Conservation (phyloP, 148 eudicot genomes). For the Bassia scoparia region DNA sequence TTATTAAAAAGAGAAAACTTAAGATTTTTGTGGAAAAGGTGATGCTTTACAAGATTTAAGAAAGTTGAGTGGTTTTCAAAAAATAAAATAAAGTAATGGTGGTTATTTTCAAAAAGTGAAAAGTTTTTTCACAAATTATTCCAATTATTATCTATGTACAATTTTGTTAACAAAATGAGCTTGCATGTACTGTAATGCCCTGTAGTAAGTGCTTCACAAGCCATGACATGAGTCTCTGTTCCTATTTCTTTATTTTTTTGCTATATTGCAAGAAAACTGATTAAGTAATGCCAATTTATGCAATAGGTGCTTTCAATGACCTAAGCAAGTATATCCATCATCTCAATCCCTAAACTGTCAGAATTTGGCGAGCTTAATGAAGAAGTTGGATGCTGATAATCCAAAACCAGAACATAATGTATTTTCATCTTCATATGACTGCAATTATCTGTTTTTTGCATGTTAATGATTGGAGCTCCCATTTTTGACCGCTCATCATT, state of each 20-base stretch:
- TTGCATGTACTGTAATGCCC: too few species aligned
- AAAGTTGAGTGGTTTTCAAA: too few species aligned
- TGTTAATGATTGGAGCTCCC: slow-evolving; percentile 3
- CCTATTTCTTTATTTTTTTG: slow-evolving; percentile 2
- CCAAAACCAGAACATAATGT: slow-evolving; percentile 23
- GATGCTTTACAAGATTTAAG: too few species aligned
- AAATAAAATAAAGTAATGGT: too few species aligned
- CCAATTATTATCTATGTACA: too few species aligned
- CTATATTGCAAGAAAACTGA: slow-evolving; percentile 3
- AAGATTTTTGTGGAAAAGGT: too few species aligned
- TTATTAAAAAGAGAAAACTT: too few species aligned
- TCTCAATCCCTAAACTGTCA: slow-evolving; percentile 22
- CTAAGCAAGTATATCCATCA: slow-evolving; percentile 20
- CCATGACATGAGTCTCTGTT: not conserved
- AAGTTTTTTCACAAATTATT: too few species aligned
- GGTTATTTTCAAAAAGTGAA: too few species aligned
- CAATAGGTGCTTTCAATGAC: slow-evolving; percentile 32
- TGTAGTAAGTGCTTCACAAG: not conserved
- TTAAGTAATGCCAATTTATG: slow-evolving; percentile 12
- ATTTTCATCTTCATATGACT: slow-evolving; percentile 4
- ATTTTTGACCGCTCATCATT: slow-evolving; percentile 12
- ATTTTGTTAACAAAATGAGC: too few species aligned
- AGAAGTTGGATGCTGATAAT: slow-evolving; percentile 28
- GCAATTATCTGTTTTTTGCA: slow-evolving; percentile 12
- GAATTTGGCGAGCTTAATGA: slow-evolving; percentile 14